Conservation (phyloP, 2,329 filamentous ascomycete genomes). For the Beauveria sp. region DNA sequence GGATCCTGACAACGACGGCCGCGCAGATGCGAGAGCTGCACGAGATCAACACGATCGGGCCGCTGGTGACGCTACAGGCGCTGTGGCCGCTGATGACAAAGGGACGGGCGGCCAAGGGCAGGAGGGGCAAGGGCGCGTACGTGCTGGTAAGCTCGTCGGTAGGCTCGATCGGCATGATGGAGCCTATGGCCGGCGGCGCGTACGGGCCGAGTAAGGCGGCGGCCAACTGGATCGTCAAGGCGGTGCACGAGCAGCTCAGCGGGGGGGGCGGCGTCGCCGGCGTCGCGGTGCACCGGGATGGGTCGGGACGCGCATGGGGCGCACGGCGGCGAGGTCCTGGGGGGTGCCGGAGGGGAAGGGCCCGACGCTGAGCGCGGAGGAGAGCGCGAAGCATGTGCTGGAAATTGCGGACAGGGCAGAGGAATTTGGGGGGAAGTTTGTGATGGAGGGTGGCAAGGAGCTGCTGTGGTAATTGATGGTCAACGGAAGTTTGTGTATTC, state of each 20-base stretch:
- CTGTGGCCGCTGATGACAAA: conserved; percentile 26
- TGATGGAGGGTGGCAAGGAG: conserved; percentile 23
- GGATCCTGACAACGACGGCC: conserved; percentile 21
- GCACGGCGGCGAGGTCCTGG: conserved; percentile 25
- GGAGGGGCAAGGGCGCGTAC: conserved; percentile 22
- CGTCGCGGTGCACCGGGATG: conserved; percentile 31
- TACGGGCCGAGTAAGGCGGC: conserved; percentile 30
- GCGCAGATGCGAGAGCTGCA: conserved; percentile 31
- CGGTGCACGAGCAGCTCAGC: conserved; percentile 22
- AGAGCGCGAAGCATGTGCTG: conserved; percentile 26
- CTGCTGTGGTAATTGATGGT: conserved; percentile 18
- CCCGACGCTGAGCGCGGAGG: conserved; percentile 22
- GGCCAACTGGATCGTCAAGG: conserved; percentile 26
- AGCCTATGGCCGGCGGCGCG: conserved; percentile 24
- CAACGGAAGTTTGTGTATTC: too few relatives aligned
- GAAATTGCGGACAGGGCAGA: conserved; percentile 29
- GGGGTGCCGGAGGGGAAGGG: conserved; percentile 16
- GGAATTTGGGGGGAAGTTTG: conserved; percentile 25
- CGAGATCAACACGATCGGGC: conserved; percentile 36
- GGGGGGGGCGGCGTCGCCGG: background rate
- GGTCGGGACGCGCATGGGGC: conserved; percentile 26
- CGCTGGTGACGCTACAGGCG: conserved; percentile 28
- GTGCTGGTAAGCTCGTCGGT: conserved; percentile 29
- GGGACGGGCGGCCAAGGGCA: background rate
- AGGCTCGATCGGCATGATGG: conserved; percentile 25